These are phyloP conservation scores for Baorangia bicolor DNA, from an alignment of 768 basidiomycete species.

Conservation along the genomic window DNA sequence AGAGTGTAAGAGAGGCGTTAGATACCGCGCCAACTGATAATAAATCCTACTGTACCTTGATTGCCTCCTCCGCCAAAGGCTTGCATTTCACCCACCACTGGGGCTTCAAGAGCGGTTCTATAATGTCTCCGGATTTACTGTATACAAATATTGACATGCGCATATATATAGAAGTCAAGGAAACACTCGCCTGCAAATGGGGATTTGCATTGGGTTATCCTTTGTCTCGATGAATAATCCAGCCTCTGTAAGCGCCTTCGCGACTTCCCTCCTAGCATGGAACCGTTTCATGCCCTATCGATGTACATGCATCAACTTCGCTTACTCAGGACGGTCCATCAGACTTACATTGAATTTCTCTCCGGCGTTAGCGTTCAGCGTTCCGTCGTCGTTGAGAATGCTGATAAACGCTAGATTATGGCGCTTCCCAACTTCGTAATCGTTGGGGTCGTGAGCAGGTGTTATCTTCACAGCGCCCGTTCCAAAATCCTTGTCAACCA, in stretches of 20 bases:
- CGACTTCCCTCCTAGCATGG: conserved; percentile 82
- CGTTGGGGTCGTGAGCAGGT: conserved; percentile 95
- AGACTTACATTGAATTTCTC: conserved; percentile 61
- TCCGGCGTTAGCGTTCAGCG: conserved; percentile 88
- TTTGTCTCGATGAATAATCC: conserved; percentile 89
- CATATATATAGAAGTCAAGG: neutral
- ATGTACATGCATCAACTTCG: neutral
- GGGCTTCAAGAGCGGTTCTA: conserved; percentile 92
- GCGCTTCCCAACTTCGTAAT: conserved; percentile 90
- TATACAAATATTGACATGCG: conserved; percentile 2
- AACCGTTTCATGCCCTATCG: conserved; percentile 94
- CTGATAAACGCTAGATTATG: conserved; percentile 92
- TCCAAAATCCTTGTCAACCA: conserved; percentile 94
- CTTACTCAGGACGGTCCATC: neutral
- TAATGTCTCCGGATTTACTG: conserved; percentile 95
- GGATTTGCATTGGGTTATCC: conserved; percentile 97
- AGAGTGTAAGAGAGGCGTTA: neutral
- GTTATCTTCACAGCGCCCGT: conserved; percentile 99
- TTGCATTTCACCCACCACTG: conserved; percentile 99
- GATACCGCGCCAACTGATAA: neutral
- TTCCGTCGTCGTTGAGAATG: conserved; percentile 95
- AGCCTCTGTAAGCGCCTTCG: conserved; percentile 78
- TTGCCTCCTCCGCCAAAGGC: conserved; percentile 84
- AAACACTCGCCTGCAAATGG: conserved; percentile 71
- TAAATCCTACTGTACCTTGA: conserved; percentile 55